Percentiles rank a stretch among this genome's conserved stretches.
phyloP scores from a whole-genome alignment of 257 asterid species.

The Solanum raphanifolium region DNA sequence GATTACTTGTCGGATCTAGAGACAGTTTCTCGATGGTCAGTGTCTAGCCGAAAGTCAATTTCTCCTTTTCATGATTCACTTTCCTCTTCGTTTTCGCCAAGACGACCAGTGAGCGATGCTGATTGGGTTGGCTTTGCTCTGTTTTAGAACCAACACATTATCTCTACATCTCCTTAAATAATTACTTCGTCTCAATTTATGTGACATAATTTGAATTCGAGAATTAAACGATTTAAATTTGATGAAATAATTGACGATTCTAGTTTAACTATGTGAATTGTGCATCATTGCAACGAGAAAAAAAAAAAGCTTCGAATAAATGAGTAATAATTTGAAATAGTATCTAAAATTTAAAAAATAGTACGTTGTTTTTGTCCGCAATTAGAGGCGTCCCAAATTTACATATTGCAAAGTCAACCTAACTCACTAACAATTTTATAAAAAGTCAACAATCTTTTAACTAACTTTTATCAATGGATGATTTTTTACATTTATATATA shows the following conservation, averaged over 20 bases:
- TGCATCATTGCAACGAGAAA: background rate
- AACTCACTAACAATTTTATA: background rate
- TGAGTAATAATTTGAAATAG: background rate
- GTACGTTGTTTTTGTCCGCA: background rate
- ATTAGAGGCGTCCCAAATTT: background rate
- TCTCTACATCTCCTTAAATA: no score
- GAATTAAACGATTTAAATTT: no score
- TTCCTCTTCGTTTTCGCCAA: constrained; percentile 37
- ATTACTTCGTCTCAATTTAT: no score
- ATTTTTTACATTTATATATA: no score
- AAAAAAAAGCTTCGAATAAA: no score
- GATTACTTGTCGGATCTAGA: constrained; percentile 42
- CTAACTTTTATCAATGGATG: no score
- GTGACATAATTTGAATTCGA: no score
- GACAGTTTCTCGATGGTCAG: constrained; percentile 27
- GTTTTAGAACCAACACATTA: constrained; percentile 16
- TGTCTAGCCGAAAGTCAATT: constrained; percentile 37
- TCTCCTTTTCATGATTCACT: constrained; percentile 24
- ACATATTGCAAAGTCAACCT: background rate
- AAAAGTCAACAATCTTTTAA: background rate
- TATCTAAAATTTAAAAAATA: background rate
- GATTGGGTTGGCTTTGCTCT: constrained; percentile 48
- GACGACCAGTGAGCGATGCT: constrained; percentile 26
- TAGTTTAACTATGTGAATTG: background rate
- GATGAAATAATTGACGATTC: background rate